Evolutionary conservation across 345 rosid genomes (phyloP), one percentile per base, ranked within the genome.

Genomic region (Barbarea vulgaris): DNA sequence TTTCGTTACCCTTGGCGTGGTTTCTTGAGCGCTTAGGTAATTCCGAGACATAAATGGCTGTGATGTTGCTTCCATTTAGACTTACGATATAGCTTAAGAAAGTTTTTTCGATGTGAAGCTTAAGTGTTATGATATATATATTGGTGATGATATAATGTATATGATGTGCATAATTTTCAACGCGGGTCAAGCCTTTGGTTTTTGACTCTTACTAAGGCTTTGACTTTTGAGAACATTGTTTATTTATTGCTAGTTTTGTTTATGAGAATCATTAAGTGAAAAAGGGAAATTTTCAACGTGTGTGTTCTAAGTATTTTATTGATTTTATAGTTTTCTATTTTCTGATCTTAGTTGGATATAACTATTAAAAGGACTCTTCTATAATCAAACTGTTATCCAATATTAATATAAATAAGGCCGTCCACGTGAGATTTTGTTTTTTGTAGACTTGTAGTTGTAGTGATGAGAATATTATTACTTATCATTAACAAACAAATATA

Each of bases 181-280:
- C 42, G 58, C 1, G 17, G 51, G 70, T 76, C 80, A 62, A 54
- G 80, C 76, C 53, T 63, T 34, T 63, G 64, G 80, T 54, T 70
- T 77, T 64, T 77, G 80, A 77, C 80, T 56, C 28, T 65, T 60
- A 14, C 14, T 21, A 53, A 11, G 1, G 4, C 9, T 37, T 60
- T 67, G 68, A 60, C 75, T 61, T 42, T 22, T 44, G 42, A 53
- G 70, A 76, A 63, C 52, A 18, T 60, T 48, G 36, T 57, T 62
- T 18, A n/a, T 54, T 12, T 33, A 39, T 24, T 5, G 12, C 18
- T 48, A 5, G 10, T 24, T 34, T 67, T 41, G 53, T 36, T 57
- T 9, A 34, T 14, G 37, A n/a, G 37, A 19, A 27, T 25, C 62
- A 63, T 22, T 22, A 18, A 44, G 67, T 44, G 31, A 33, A 65